Base-by-base conservation (phyloP, 2,329 filamentous ascomycete species). In the Aureobasidium leucospermi region DNA sequence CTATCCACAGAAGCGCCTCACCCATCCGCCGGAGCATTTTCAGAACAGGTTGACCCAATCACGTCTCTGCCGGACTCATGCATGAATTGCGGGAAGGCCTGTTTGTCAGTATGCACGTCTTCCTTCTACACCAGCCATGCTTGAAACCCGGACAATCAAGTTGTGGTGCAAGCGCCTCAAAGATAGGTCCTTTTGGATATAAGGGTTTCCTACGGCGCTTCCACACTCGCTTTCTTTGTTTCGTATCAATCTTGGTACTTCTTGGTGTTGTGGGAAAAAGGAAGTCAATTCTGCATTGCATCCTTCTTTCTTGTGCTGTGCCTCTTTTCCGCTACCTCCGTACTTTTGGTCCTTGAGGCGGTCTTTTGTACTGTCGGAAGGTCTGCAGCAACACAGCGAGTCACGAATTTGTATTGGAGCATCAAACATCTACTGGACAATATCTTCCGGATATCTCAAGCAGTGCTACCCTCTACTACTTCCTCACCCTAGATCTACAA, bases 281-380 rank as follows among this genome's bases (percentile, higher is more conserved):
- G 31, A 6, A 45, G 7, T 28, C 23, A 16, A 10, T n/a, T 10
- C 52, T 56, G 29, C 52, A 34, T 32, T 56, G 39, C 39, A 56
- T 56, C 52, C 31, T 43, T 45, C 41, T 45, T 32, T 31, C 52
- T 11, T 45, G 39, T 45, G 41, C 52, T 56, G 52, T 56, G 52
- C 39, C 41, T 56, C 52, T 56, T 43, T 41, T 41, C 7, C 41
- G 45, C 41, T 36, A 41, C 52, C 31, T 42, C 36, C 23, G 10
- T 16, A 6, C 23, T 43, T 1, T 43, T 55, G 51, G 51, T 36
- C 32, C 34, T 29, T 43, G 15, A 31, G 39, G 43, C 13, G 39
- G n/a, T 34, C 16, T 41, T 32, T 13, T 3, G 10, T 51, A 29
- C 49, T 6, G 19, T 8, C 31, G 49, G 28, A 19, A 45, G 51